phyloP scores from a whole-genome alignment of 2,329 filamentous ascomycete species.

The Phialophora macrospora region DNA sequence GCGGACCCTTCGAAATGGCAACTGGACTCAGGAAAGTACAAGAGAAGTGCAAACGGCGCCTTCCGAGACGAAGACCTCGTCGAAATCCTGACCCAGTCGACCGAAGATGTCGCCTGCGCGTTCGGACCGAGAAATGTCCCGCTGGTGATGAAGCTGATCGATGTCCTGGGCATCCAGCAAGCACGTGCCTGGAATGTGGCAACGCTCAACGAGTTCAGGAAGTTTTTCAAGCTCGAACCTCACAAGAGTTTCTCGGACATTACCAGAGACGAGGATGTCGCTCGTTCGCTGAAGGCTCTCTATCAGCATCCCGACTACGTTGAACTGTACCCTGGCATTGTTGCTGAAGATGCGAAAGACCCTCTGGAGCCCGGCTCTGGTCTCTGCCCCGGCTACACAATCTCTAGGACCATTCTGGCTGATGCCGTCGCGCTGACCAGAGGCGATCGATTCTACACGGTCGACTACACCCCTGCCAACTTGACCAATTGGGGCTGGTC shows the following conservation, averaged over 20 bases:
- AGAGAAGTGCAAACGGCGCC: conserved; percentile 62
- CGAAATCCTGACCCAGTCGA: conserved; percentile 67
- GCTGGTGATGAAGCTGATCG: conserved; percentile 71
- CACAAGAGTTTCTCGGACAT: conserved; percentile 65
- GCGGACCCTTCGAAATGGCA: conserved; percentile 70
- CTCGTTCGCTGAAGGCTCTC: conserved; percentile 60
- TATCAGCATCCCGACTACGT: conserved; percentile 69
- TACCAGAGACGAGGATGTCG: conserved; percentile 62
- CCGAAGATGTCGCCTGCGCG: conserved; percentile 70
- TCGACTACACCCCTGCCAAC: conserved; percentile 52
- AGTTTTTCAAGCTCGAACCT: conserved; percentile 64
- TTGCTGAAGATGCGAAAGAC: conserved; percentile 52
- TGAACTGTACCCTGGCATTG: conserved; percentile 71
- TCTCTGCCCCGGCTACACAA: conserved; percentile 49
- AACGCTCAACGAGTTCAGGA: conserved; percentile 61
- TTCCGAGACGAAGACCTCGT: conserved; percentile 79
- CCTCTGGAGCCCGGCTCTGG: conserved; percentile 47
- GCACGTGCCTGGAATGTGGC: conserved; percentile 68
- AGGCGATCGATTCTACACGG: conserved; percentile 54
- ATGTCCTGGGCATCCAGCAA: conserved; percentile 79
- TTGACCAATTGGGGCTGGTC: conserved; percentile 55
- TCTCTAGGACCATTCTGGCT: conserved; percentile 51
- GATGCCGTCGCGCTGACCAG: conserved; percentile 55
- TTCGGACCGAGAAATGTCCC: conserved; percentile 77
- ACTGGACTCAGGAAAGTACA: conserved; percentile 70